These are phyloP conservation scores for Stemphylium beticola DNA, from an alignment of 2,329 filamentous ascomycete species.

Conservation along the genomic window DNA sequence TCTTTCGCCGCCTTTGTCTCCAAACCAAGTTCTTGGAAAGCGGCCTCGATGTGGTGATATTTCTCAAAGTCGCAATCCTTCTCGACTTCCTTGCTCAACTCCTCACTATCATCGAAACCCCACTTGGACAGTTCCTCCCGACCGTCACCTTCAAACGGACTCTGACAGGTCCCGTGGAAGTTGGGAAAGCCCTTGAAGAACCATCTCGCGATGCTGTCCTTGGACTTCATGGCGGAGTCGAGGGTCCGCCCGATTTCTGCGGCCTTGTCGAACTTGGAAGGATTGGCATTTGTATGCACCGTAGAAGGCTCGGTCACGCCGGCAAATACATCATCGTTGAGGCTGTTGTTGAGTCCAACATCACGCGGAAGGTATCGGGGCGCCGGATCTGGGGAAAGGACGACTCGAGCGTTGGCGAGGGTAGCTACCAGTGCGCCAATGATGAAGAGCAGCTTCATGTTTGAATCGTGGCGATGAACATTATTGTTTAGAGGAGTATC, in stretches of 20 bases:
- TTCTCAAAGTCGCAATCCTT: conserved; percentile 20
- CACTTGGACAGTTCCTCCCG: conserved; percentile 12
- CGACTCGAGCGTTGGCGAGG: neutral
- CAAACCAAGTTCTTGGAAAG: conserved; percentile 15
- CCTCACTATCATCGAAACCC: conserved; percentile 17
- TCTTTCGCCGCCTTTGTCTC: conserved; percentile 11
- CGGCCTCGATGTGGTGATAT: conserved; percentile 12
- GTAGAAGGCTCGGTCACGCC: neutral
- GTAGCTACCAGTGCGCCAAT: neutral
- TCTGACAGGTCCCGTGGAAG: conserved; percentile 8
- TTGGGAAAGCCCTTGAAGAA: conserved; percentile 16
- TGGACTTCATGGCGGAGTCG: conserved; percentile 11
- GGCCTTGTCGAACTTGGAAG: conserved; percentile 6
- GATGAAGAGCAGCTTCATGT: conserved; percentile 4
- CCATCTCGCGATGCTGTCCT: conserved; percentile 14
- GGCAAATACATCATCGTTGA: neutral
- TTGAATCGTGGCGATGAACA: neutral
- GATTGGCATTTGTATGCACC: neutral
- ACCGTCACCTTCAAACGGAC: conserved; percentile 11
- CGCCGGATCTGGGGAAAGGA: neutral
- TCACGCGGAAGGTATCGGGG: neutral
- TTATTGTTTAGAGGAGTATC: neutral
- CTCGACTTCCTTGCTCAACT: conserved; percentile 1
- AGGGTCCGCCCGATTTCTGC: conserved; percentile 8
- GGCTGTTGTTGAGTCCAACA: neutral